A percentile compares a stretch with the other conserved stretches of the same genome.
Evolutionary conservation across 2,329 filamentous ascomycete species (phyloP).

Genomic region (Laburnicola sp.): DNA sequence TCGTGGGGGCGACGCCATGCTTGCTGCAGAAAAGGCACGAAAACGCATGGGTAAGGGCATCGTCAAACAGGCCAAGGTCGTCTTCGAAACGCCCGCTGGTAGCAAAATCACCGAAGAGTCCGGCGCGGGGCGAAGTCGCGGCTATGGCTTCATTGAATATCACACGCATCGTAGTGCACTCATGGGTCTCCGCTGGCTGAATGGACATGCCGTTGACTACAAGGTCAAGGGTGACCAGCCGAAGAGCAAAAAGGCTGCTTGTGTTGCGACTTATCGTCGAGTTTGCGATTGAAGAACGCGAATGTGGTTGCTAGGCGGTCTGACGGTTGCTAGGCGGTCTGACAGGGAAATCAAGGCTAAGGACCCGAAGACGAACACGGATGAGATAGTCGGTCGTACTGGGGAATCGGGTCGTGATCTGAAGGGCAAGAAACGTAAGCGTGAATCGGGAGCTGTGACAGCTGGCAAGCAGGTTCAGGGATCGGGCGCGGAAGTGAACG

Average conservation of each 20-base stretch:
- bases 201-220: constrained; percentile 68
- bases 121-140: constrained; percentile 80
- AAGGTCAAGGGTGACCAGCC: constrained; percentile 53
- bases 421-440: constrained; percentile 46
- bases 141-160: constrained; percentile 98
- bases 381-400: constrained; percentile 19
- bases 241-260: constrained; percentile 44
- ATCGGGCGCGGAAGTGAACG: constrained; percentile 26
- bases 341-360: constrained; percentile 63
- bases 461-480: constrained; percentile 21
- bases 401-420: constrained; percentile 13
- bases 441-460: constrained; percentile 26
- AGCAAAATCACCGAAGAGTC: constrained; percentile 77
- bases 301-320: too few relatives aligned
- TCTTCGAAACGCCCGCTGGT: constrained; percentile 86
- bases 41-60: constrained; percentile 83
- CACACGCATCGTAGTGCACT: constrained; percentile 89
- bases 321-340: constrained; percentile 74
- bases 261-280: constrained; percentile 79
- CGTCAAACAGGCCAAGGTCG: constrained; percentile 90
- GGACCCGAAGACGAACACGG: constrained; percentile 40
- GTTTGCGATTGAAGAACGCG: constrained; percentile 96
- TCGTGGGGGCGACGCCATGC: constrained; percentile 78
- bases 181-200: constrained; percentile 93
- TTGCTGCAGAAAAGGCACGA: constrained; percentile 75